Conservation (phyloP, 2,329 filamentous ascomycete species). For the Waltergamsia citrina region DNA sequence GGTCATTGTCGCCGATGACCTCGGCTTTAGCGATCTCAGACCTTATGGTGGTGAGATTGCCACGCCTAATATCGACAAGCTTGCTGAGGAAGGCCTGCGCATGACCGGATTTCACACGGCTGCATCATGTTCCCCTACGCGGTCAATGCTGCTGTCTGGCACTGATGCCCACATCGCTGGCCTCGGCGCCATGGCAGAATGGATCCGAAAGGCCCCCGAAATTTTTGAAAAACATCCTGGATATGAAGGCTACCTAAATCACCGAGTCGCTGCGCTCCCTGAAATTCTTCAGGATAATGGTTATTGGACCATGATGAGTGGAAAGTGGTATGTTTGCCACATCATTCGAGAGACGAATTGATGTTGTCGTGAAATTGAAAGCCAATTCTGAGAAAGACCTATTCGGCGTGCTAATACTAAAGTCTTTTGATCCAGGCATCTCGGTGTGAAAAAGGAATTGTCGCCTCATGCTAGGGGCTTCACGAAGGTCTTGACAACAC, state of each 20-base stretch:
- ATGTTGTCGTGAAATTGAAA: too few species aligned
- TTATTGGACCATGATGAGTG: conserved; percentile 46
- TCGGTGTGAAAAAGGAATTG: conserved; percentile 1
- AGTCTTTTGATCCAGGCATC: too few species aligned
- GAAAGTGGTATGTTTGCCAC: conserved; percentile 41
- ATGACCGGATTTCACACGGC: conserved; percentile 56
- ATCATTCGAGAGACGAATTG: too few species aligned
- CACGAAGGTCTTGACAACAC: conserved; percentile 46
- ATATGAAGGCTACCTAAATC: conserved; percentile 45
- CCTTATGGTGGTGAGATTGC: conserved; percentile 52
- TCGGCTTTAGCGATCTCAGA: conserved; percentile 51
- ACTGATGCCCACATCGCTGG: conserved; percentile 40
- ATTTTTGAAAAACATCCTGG: conserved; percentile 1
- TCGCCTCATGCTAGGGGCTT: conserved; percentile 38
- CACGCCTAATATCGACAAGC: conserved; percentile 47
- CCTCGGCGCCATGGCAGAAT: conserved; percentile 7
- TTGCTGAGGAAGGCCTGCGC: conserved; percentile 34
- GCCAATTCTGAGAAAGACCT: too few species aligned
- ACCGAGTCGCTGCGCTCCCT: conserved; percentile 40
- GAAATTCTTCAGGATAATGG: conserved; percentile 46
- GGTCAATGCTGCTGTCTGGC: conserved; percentile 37
- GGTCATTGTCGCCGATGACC: conserved; percentile 47
- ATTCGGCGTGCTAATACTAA: too few species aligned
- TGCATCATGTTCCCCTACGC: conserved; percentile 50
- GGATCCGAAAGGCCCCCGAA: neutral